These are phyloP conservation scores for Rasamsonia emersonii DNA, from an alignment of 2,329 filamentous ascomycete species.

Conservation along the genomic window DNA sequence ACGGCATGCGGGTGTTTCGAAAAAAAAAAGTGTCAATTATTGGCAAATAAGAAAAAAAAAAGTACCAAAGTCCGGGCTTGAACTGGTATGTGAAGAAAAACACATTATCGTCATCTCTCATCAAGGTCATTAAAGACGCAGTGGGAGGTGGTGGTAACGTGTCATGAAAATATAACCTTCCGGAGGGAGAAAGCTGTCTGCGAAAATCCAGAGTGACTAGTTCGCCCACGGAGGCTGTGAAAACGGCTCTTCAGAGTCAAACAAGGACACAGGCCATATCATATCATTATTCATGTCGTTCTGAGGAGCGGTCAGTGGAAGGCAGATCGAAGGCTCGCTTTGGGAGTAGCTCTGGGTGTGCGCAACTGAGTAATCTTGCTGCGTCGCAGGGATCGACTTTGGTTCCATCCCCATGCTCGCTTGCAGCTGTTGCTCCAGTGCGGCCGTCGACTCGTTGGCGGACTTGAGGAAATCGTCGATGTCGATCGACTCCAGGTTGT, in stretches of 20 bases:
- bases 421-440: conserved; percentile 32
- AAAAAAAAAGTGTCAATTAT: conserved; percentile 3
- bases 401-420: conserved; percentile 27
- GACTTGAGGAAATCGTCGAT: conserved; percentile 38
- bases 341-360: conserved; percentile 13
- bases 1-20: no score
- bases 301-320: conserved; percentile 12
- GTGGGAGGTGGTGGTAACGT: conserved; percentile 24
- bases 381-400: conserved; percentile 23
- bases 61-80: conserved; percentile 4
- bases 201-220: conserved; percentile 5
- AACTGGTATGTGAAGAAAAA: conserved; percentile 16
- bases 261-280: conserved; percentile 25
- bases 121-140: conserved; percentile 30
- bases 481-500: conserved; percentile 32
- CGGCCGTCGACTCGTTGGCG: conserved; percentile 31
- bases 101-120: conserved; percentile 38
- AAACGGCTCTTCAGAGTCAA: conserved; percentile 27
- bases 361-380: conserved; percentile 22
- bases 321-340: conserved; percentile 13
- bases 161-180: conserved; percentile 14
- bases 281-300: conserved; percentile 22
- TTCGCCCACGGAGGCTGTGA: conserved; percentile 23
- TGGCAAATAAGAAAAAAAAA: conserved; percentile 2
- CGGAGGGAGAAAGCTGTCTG: no score